These are phyloP conservation scores for Backusella psychrophila DNA, from an alignment of 192 early-diverging fungal species.

Conservation along the genomic window DNA sequence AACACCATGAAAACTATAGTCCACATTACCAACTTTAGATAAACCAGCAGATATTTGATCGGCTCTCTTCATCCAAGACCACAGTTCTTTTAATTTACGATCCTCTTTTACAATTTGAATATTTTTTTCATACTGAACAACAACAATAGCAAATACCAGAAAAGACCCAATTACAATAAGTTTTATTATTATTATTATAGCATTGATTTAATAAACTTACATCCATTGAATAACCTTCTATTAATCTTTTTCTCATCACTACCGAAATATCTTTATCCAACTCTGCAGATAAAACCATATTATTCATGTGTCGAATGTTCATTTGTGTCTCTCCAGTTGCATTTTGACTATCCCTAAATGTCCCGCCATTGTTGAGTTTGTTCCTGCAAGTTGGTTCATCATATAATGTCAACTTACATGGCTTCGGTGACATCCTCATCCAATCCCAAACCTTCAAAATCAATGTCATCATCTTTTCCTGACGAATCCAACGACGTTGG, in stretches of 20 bases:
- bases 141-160: neutral
- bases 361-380: neutral
- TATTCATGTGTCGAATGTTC: neutral
- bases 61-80: conserved; percentile 49
- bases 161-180: conserved; percentile 29
- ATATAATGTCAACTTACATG: neutral
- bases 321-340: neutral
- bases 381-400: neutral
- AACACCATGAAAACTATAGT: conserved; percentile 56
- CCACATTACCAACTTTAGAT: conserved; percentile 45
- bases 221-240: conserved; percentile 76
- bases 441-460: neutral
- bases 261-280: conserved; percentile 69
- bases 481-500: neutral
- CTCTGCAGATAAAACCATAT: neutral
- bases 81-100: conserved; percentile 44
- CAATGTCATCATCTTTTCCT: neutral
- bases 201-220: conserved; percentile 45
- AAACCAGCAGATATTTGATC: conserved; percentile 42
- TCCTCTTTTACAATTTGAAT: conserved; percentile 49
- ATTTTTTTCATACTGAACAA: conserved; percentile 40
- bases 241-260: conserved; percentile 75
- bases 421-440: neutral
- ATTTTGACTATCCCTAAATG: neutral
- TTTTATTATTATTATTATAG: conserved; percentile 14